A percentile compares a stretch with the other conserved stretches of the same genome.
Conservation (phyloP, 1,284 basidiomycete species). For the Coniophora puteana region DNA sequence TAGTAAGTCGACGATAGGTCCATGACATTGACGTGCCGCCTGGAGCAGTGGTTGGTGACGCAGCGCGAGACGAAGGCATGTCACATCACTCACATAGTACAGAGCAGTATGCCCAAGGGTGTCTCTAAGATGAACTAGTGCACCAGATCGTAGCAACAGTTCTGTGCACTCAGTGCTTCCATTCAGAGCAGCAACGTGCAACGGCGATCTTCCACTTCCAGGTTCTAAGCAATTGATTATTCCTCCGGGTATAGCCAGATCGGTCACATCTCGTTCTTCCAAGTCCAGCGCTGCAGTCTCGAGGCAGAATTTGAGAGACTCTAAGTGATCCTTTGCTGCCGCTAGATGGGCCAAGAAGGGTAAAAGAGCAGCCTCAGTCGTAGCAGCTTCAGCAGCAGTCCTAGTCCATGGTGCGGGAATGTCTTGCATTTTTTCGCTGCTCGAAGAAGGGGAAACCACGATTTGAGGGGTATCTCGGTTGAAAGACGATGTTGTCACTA, state of each 20-base stretch:
- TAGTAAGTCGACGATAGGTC: constrained; percentile 61
- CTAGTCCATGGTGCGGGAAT: constrained; percentile 70
- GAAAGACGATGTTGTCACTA: constrained; percentile 44
- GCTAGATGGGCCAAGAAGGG: constrained; percentile 79
- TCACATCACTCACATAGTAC: constrained; percentile 58
- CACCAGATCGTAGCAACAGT: constrained; percentile 71
- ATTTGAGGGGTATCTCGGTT: constrained; percentile 39
- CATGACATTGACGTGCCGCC: constrained; percentile 68
- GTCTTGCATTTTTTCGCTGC: constrained; percentile 38
- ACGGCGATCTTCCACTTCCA: constrained; percentile 68
- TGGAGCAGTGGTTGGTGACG: constrained; percentile 23
- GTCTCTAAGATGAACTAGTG: constrained; percentile 84
- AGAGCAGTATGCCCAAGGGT: constrained; percentile 77
- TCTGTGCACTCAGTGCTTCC: constrained; percentile 56
- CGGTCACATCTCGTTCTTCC: constrained; percentile 23
- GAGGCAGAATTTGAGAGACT: constrained; percentile 59
- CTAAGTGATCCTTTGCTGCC: constrained; percentile 62
- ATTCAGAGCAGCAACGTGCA: constrained; percentile 79
- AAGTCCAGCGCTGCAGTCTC: constrained; percentile 24
- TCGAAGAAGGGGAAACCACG: constrained; percentile 36
- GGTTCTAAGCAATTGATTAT: constrained; percentile 68
- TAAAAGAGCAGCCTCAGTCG: constrained; percentile 64
- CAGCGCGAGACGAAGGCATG: background rate
- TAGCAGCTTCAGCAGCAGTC: constrained; percentile 69
- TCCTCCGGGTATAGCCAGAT: constrained; percentile 49